Evolutionary conservation across 2,329 filamentous ascomycete genomes (phyloP), one percentile per base, ranked within the genome.

Genomic region (Aspergillus vadensis): DNA sequence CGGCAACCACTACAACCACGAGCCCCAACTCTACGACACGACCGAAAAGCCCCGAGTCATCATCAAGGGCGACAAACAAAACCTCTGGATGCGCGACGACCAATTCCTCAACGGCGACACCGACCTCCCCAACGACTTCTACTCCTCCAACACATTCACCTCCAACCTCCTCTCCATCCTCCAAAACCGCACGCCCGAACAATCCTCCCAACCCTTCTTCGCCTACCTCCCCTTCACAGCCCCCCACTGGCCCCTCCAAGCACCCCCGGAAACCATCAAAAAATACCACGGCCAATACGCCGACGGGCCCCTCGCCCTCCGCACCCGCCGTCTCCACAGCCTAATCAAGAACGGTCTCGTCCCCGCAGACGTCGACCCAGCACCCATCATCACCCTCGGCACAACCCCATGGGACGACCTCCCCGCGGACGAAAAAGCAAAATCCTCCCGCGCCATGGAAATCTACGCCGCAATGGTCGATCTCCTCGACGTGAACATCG

Each of bases 221-320:
- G 78, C 74, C 1, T 83, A 81, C 60, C 74, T 79, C 1, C 75
- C 81, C 0, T 83, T 81, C 67, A 80, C 80, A 2, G 82, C 81
- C 5, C 81, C 82, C 0, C 82, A 85, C 65, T 85, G 82, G 81
- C 82, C 82, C 0, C 69, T 85, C 2, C 82, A 83, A 64, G 81
- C 79, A 7, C 79, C 81, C 0, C 74, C 78, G 53, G 74, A 82
- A 53, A 75, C 77, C 57, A 76, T 81, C 50, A 72, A 76, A 5
- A 78, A 82, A 61, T 85, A 84, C 67, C 72, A 76, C 27, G 82
- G 81, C 12, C 69, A 77, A 1, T 85, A 84, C 63, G 77, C 83
- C 56, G 77, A 81, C 0, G 83, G 82, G 0, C 82, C 82, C 1
- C 76, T 82, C 43, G 80, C 72, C 0, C 71, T 85, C 5, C 74